phyloP scores from a whole-genome alignment of 257 asterid genomes.

The Gentiana macrophylla region DNA sequence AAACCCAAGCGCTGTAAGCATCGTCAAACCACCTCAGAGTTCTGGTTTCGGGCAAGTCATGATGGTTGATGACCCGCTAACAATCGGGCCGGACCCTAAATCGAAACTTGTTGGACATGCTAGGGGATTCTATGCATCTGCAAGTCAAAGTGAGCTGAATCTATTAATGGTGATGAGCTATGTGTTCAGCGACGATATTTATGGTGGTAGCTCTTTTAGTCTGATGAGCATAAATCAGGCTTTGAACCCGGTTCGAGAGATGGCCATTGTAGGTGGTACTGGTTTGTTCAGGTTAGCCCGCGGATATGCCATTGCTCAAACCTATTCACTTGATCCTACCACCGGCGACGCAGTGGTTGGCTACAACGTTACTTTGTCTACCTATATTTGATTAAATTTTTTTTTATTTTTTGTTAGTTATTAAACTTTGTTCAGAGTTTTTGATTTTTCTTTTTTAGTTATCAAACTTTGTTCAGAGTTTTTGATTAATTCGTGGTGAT shows the following conservation, averaged over 20 bases:
- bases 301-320: conserved; percentile 60
- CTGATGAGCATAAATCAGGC: conserved; percentile 48
- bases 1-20: conserved; percentile 38
- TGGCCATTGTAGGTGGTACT: conserved; percentile 82
- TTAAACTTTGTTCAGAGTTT: too few relatives aligned
- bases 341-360: conserved; percentile 64
- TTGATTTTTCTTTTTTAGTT: too few relatives aligned
- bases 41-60: conserved; percentile 39
- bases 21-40: conserved; percentile 33
- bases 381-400: neutral
- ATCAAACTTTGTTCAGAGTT: too few relatives aligned
- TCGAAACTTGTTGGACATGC: conserved; percentile 63
- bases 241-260: conserved; percentile 36
- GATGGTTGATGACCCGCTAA: conserved; percentile 67
- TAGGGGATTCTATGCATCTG: conserved; percentile 67
- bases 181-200: conserved; percentile 48
- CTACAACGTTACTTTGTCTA: conserved; percentile 30
- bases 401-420: neutral
- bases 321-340: conserved; percentile 20
- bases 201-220: conserved; percentile 68
- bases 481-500: too few relatives aligned
- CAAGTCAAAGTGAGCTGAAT: conserved; percentile 44
- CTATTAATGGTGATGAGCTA: conserved; percentile 55
- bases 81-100: conserved; percentile 42
- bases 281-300: conserved; percentile 71